Evolutionary conservation across 768 basidiomycete genomes (phyloP).

Genomic region (Filobasidium wieringae): DNA sequence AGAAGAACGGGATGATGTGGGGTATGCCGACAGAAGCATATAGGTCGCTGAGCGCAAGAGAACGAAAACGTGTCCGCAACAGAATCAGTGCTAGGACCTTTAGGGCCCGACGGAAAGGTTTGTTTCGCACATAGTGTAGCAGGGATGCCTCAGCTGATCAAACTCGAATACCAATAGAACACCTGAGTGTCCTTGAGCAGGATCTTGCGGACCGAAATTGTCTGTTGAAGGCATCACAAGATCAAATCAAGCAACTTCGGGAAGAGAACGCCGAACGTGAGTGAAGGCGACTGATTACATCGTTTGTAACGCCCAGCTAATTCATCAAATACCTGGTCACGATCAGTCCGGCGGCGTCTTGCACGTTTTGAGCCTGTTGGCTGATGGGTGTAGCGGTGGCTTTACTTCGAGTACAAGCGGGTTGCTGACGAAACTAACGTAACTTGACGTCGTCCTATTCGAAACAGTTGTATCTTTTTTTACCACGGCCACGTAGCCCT

Average conservation of each 20-base stretch:
- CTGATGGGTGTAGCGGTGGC: too few relatives aligned
- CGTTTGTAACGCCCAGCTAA: too few relatives aligned
- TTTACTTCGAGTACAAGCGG: too few relatives aligned
- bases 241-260: slow-evolving; percentile 6
- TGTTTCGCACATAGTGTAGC: slow-evolving; percentile 6
- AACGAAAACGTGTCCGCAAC: slow-evolving; percentile 36
- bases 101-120: slow-evolving; percentile 35
- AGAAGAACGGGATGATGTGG: slow-evolving; percentile 38
- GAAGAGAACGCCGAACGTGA: slow-evolving; percentile 7
- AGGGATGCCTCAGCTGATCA: neutral
- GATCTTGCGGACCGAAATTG: slow-evolving; percentile 3
- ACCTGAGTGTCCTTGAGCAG: slow-evolving; percentile 2
- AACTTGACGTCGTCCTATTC: too few relatives aligned
- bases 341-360: too few relatives aligned
- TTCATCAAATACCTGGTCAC: too few relatives aligned
- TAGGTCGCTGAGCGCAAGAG: slow-evolving; percentile 27
- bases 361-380: too few relatives aligned
- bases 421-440: too few relatives aligned
- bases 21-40: slow-evolving; percentile 37
- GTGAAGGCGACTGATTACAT: too few relatives aligned
- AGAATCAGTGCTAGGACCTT: slow-evolving; percentile 37
- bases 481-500: too few relatives aligned
- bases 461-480: too few relatives aligned
- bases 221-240: slow-evolving; percentile 4
- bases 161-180: neutral